phyloP scores from a whole-genome alignment of 2,329 filamentous ascomycete genomes.

The Fusarium sp. region DNA sequence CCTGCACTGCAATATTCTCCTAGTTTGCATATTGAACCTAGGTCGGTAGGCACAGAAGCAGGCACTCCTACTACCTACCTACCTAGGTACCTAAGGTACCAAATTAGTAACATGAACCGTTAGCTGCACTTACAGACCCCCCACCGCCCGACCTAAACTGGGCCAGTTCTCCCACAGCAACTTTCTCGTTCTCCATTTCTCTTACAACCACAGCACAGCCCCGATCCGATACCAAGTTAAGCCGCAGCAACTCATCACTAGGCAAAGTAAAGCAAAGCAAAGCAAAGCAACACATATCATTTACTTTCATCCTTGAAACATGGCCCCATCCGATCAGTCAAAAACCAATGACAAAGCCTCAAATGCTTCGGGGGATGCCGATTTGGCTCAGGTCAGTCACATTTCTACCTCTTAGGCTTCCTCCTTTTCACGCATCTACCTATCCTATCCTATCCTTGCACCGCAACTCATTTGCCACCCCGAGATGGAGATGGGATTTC shows the following conservation, averaged over 20 bases:
- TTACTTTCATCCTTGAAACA: neutral
- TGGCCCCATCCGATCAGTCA: constrained; percentile 30
- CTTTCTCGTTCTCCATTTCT: constrained; percentile 18
- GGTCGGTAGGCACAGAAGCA: too few species aligned
- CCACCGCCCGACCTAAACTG: constrained; percentile 10
- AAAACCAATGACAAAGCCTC: constrained; percentile 25
- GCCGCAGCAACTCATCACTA: neutral
- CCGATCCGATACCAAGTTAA: neutral
- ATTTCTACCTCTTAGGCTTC: neutral
- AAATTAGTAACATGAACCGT: neutral
- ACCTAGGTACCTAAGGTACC: too few species aligned
- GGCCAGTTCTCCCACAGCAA: neutral
- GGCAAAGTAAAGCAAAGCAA: too few species aligned
- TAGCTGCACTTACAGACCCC: neutral
- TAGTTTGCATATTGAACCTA: too few species aligned
- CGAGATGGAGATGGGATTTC: neutral
- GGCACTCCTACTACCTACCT: too few species aligned
- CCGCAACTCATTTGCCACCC: constrained; percentile 2
- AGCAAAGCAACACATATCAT: too few species aligned
- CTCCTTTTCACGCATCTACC: too few species aligned
- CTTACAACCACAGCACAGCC: neutral
- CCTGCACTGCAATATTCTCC: too few species aligned
- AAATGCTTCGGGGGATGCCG: constrained; percentile 38
- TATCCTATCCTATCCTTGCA: neutral
- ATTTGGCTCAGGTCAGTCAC: constrained; percentile 43